Conservation (phyloP, 352 stramenopile species). For the Nothophytophthora sp. region DNA sequence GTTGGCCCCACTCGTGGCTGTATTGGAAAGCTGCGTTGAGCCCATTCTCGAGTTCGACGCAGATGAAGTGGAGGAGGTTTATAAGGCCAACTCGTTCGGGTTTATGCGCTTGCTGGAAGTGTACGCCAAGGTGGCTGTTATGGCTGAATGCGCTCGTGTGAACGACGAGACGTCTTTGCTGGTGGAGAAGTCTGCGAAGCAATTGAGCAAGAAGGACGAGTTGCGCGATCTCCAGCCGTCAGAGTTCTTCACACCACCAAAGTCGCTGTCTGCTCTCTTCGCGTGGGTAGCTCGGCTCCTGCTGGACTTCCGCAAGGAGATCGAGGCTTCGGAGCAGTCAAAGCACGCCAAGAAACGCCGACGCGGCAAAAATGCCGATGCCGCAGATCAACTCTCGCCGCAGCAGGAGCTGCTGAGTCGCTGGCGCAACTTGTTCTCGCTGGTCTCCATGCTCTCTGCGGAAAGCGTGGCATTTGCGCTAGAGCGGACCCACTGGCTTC, state of each 20-base stretch:
- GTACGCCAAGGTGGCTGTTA: conserved; percentile 61
- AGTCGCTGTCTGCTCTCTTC: conserved; percentile 42
- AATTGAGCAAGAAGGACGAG: conserved; percentile 39
- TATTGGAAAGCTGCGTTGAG: conserved; percentile 40
- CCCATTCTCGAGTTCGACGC: conserved; percentile 48
- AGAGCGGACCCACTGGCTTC: conserved; percentile 38
- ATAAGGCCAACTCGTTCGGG: conserved; percentile 54
- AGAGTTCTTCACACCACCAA: conserved; percentile 57
- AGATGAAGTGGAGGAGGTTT: conserved; percentile 42
- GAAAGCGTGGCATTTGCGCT: conserved; percentile 72
- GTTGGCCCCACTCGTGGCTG: conserved; percentile 42
- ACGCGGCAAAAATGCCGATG: conserved; percentile 33
- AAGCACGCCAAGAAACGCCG: conserved; percentile 54
- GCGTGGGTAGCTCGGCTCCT: conserved; percentile 57
- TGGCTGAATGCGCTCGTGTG: conserved; percentile 53
- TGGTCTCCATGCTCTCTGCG: conserved; percentile 52
- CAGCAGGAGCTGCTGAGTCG: conserved; percentile 49
- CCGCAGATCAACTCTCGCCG: conserved; percentile 26
- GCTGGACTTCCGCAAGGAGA: conserved; percentile 44
- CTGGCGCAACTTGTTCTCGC: conserved; percentile 76
- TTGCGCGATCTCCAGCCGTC: conserved; percentile 58
- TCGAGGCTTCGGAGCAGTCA: conserved; percentile 33
- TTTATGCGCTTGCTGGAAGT: conserved; percentile 73
- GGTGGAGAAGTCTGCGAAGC: conserved; percentile 41
- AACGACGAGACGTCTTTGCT: conserved; percentile 49